Conservation (phyloP, 371 early-diverging fungal species). For the Haplosporangium sp. region DNA sequence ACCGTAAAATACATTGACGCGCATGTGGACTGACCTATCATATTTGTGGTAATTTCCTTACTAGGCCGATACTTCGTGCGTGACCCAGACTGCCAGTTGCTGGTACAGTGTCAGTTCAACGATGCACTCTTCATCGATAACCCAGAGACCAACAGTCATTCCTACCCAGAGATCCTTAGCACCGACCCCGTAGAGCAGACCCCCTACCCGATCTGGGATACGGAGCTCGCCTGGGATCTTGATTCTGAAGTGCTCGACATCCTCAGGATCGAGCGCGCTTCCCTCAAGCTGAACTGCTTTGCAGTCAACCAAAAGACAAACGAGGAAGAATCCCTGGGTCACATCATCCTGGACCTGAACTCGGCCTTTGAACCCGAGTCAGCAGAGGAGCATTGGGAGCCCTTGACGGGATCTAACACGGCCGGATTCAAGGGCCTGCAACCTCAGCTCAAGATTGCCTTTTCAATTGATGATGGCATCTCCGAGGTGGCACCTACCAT, state of each 20-base stretch:
- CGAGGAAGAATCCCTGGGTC: slow-evolving; percentile 51
- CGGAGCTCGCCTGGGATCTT: slow-evolving; percentile 58
- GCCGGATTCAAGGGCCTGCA: slow-evolving; percentile 46
- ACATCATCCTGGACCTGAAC: slow-evolving; percentile 53
- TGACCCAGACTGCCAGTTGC: slow-evolving; percentile 44
- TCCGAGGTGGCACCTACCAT: slow-evolving; percentile 39
- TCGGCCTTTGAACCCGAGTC: slow-evolving; percentile 44
- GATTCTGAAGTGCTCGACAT: slow-evolving; percentile 56
- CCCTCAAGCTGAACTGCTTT: slow-evolving; percentile 57
- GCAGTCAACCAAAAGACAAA: slow-evolving; percentile 49
- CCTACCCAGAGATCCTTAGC: slow-evolving; percentile 51
- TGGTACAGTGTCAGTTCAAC: slow-evolving; percentile 54
- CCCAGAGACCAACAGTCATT: slow-evolving; percentile 51
- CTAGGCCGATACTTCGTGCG: slow-evolving; percentile 47
- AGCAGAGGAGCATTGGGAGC: slow-evolving; percentile 37
- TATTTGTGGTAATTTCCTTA: no score
- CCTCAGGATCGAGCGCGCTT: slow-evolving; percentile 54
- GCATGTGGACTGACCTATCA: no score
- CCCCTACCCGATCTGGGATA: slow-evolving; percentile 57
- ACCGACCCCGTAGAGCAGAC: slow-evolving; percentile 57
- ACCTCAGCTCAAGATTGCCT: slow-evolving; percentile 56
- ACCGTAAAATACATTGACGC: no score
- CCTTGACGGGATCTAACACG: slow-evolving; percentile 27
- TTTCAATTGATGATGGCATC: slow-evolving; percentile 52
- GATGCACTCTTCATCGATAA: slow-evolving; percentile 55